Base-by-base conservation (phyloP, 2,329 filamentous ascomycete species). In the Dactylellina sp. region DNA sequence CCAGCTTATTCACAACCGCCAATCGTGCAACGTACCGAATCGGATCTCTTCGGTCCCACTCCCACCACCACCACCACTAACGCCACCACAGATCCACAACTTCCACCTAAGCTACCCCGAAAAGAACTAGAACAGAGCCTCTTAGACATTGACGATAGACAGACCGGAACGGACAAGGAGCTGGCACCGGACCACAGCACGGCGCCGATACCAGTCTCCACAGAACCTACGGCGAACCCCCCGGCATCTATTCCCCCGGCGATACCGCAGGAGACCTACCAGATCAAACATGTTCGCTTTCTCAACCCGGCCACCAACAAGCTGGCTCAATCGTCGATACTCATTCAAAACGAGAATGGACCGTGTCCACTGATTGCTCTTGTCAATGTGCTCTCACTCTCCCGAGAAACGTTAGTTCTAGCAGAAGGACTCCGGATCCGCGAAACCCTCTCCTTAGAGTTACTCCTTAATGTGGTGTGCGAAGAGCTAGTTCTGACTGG, bases 291-390 rank as follows among this genome's bases (percentile, higher is more conserved):
- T 72, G 89, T 98, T 75, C 89, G 87, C 74, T 98, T 94, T 93
- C 84, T 89, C 71, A 92, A 97, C 80, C 81, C 84, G 1, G 86
- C 80, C 4, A 74, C 84, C 0, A 84, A 86, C n/a, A 87, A 87
- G 60, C 84, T 91, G 39, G 86, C 92, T 46, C 85, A 86, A n/a
- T 94, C 92, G 0, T 94, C 95, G 0, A 92, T 98, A 64, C 83
- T 98, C 42, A 89, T 96, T 2, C 94, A 99, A 79, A 98, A 97
- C 77, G 88, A 89, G 65, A 99, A 99, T 78, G 95, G 95, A 0
- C 95, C 95, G 0, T 99, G 95, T 81, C 95, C 95, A 0, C 83
- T 99, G 12, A 87, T 99, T 24, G 95, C 95, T 1, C 84, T 99
- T 3, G 93, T 98, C 70, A 99, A 99, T 80, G 93, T 93, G 0